These are phyloP conservation scores for Ceratobasidium sp. DNA, from an alignment of 1,284 basidiomycete species.

Conservation along the genomic window DNA sequence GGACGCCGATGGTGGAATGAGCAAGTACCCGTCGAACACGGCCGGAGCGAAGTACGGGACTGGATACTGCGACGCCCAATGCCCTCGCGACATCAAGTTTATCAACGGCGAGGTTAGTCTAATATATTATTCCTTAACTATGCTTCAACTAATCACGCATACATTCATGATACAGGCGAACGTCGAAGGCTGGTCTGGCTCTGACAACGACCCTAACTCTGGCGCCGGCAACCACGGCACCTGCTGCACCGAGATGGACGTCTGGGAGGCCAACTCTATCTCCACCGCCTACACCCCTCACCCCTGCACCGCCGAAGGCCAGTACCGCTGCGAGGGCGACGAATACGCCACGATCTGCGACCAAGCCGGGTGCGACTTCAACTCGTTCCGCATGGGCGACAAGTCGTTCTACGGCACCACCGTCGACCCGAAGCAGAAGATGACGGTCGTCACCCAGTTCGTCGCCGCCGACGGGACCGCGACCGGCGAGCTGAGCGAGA, in stretches of 20 bases:
- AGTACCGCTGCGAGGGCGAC: slow-evolving; percentile 49
- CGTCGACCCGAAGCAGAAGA: slow-evolving; percentile 65
- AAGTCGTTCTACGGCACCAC: slow-evolving; percentile 65
- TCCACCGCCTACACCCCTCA: slow-evolving; percentile 49
- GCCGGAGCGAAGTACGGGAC: slow-evolving; percentile 72
- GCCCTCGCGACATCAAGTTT: slow-evolving; percentile 67
- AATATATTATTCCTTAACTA: neutral
- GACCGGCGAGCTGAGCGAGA: slow-evolving; percentile 63
- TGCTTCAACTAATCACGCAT: neutral
- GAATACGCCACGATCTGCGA: slow-evolving; percentile 55
- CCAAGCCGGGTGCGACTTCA: slow-evolving; percentile 56
- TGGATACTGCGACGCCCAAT: slow-evolving; percentile 72
- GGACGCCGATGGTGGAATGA: slow-evolving; percentile 69
- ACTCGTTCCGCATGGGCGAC: slow-evolving; percentile 66
- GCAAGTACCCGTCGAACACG: slow-evolving; percentile 67
- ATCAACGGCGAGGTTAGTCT: slow-evolving; percentile 62
- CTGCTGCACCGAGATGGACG: slow-evolving; percentile 51
- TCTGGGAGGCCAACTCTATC: slow-evolving; percentile 63
- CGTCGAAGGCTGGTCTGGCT: slow-evolving; percentile 20
- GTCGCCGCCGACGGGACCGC: slow-evolving; percentile 64
- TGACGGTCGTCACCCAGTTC: slow-evolving; percentile 73
- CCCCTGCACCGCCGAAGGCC: slow-evolving; percentile 21
- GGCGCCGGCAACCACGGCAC: slow-evolving; percentile 49
- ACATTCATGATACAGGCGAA: slow-evolving; percentile 38
- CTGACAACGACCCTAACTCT: slow-evolving; percentile 47